Evolutionary conservation across 305 asterid genomes (phyloP).

Genomic region (Plantago lanceolata): DNA sequence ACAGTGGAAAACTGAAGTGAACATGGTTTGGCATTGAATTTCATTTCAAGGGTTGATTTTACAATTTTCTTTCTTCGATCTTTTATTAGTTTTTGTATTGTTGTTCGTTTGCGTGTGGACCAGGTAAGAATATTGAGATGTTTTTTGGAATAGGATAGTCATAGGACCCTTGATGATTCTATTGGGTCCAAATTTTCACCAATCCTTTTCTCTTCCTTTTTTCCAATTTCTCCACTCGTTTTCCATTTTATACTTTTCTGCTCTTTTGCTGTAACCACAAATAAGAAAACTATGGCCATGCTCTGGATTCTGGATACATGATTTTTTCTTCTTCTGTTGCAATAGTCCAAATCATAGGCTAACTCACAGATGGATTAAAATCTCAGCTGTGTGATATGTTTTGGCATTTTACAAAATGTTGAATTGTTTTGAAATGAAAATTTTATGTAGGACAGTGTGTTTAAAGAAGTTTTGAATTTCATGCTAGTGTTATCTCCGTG

Average conservation of each 20-base stretch:
- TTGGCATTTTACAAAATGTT: too few relatives aligned
- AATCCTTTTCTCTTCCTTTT: neutral
- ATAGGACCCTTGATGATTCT: conserved; percentile 4
- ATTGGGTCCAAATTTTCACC: conserved; percentile 18
- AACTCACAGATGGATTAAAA: too few relatives aligned
- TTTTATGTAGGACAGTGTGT: too few relatives aligned
- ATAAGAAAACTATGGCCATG: neutral
- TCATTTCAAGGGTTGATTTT: neutral
- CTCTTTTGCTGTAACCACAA: neutral
- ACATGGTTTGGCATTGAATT: conserved; percentile 32
- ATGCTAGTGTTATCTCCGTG: too few relatives aligned
- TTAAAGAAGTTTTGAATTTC: too few relatives aligned
- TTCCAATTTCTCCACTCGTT: neutral
- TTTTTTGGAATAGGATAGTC: too few relatives aligned
- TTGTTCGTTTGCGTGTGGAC: conserved; percentile 25
- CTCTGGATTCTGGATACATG: neutral
- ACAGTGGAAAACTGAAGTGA: conserved; percentile 5
- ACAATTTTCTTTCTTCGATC: neutral
- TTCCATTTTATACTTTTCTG: neutral
- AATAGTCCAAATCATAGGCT: neutral
- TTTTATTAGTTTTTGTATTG: neutral
- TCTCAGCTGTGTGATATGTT: too few relatives aligned
- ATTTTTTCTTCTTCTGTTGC: neutral
- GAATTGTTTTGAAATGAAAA: too few relatives aligned
- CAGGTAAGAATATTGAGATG: conserved; percentile 25